These are phyloP conservation scores for Pestalotiopsis sp. DNA, from an alignment of 2,329 filamentous ascomycete species.

Conservation along the genomic window DNA sequence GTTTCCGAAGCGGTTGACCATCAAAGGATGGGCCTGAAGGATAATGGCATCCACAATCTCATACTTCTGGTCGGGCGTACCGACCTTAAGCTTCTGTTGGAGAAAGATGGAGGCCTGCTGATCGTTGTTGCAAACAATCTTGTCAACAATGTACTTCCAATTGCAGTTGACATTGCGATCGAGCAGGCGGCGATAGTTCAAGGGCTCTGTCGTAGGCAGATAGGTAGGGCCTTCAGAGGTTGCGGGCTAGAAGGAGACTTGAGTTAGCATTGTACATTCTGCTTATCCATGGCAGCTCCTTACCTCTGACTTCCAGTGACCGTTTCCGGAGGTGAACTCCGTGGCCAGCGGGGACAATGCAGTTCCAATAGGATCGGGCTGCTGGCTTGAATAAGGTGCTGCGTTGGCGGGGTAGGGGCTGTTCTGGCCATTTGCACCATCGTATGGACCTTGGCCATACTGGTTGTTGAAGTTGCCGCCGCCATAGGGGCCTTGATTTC, in stretches of 20 bases:
- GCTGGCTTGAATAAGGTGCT: slow-evolving; percentile 28
- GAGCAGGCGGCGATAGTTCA: slow-evolving; percentile 93
- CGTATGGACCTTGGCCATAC: slow-evolving; percentile 35
- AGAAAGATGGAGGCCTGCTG: slow-evolving; percentile 99
- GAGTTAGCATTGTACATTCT: slow-evolving; percentile 25
- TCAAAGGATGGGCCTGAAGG: slow-evolving; percentile 88
- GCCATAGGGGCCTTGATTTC: slow-evolving; percentile 34
- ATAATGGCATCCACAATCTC: slow-evolving; percentile 98
- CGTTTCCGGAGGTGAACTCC: slow-evolving; percentile 62
- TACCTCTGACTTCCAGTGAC: slow-evolving; percentile 57
- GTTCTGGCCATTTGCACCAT: slow-evolving; percentile 36
- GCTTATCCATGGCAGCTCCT: slow-evolving; percentile 23
- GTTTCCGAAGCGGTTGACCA: slow-evolving; percentile 99
- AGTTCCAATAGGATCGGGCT: slow-evolving; percentile 45
- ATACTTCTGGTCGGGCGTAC: slow-evolving; percentile 92
- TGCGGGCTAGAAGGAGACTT: slow-evolving; percentile 39
- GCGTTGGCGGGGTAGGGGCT: slow-evolving; percentile 38
- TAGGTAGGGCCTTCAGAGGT: slow-evolving; percentile 72
- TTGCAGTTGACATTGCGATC: slow-evolving; percentile 97
- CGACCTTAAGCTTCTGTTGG: slow-evolving; percentile 98
- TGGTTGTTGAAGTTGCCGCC: slow-evolving; percentile 37
- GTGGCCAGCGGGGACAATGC: slow-evolving; percentile 73
- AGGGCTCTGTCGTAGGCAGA: slow-evolving; percentile 82
- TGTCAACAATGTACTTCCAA: slow-evolving; percentile 99
- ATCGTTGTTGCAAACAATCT: slow-evolving; percentile 99